Base-by-base conservation (phyloP, 768 basidiomycete species). In the Amanita subjunquillea region DNA sequence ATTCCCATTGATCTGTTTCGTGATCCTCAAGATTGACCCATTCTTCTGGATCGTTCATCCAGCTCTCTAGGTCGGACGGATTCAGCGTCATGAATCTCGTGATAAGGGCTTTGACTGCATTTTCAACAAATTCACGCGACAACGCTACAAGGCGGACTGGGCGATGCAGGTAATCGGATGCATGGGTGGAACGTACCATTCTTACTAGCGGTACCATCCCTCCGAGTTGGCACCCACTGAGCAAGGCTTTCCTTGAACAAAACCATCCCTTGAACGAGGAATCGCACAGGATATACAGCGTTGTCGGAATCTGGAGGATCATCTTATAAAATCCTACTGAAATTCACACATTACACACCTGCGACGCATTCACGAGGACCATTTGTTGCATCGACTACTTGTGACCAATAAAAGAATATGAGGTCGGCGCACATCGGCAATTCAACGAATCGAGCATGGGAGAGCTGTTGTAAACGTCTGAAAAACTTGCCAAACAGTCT, bases 1-100 rank as follows among this genome's bases (percentile, higher is more conserved):
- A 97, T 59, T 93, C 86, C 93, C 94, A 97, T 53, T 88, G 82
- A 37, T 94, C 92, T 40, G 82, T 87, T 57, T 92, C 91, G 57
- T 83, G 84, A 54, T 91, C 91, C 66, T 97, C 92, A 8, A 80
- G 67, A 54, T 91, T 89, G 9, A 95, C 79, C 91, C 92, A 99
- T 59, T 94, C 90, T 70, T 99, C 95, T 0, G 94, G 92, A 63
- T 94, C 91, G 13, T 77, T 75, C 68, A 84, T 74, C 89, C 94
- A 92, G 4, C 76, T 77, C 57, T 91, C 81, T 8, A 97, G 74
- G 65, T 97, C 95, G 1, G 75, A 69, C 4, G 86, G 75, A 50
- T 85, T 86, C 42, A 99, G 71, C 10, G 90, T 91, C 64, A 99
- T 83, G 60, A 95, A 85, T 7, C 86, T 79, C 22, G 83, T 84